Evolutionary conservation across 192 early-diverging fungal genomes (phyloP), one percentile per base, ranked within the genome.

Genomic region (Diversispora epigaea): DNA sequence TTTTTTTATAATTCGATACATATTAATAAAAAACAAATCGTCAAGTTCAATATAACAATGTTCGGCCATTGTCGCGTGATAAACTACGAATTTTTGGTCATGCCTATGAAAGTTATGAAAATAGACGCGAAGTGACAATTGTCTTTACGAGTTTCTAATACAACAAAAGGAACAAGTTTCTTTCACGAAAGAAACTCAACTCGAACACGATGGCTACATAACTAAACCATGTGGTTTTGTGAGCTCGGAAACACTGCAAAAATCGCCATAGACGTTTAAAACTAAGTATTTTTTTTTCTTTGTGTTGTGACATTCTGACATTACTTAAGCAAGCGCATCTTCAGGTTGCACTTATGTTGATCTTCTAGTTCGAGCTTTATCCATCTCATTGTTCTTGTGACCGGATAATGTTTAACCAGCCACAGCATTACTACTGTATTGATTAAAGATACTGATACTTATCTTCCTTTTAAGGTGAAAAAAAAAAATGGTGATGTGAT

Each of bases 61-160:
- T n/a, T n/a, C n/a, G n/a, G n/a, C n/a, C n/a, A n/a, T n/a, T n/a
- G n/a, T n/a, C n/a, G n/a, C n/a, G n/a, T n/a, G n/a, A n/a, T n/a
- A n/a, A n/a, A n/a, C n/a, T n/a, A n/a, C n/a, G n/a, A n/a, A n/a
- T n/a, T n/a, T n/a, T n/a, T n/a, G n/a, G n/a, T n/a, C n/a, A n/a
- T n/a, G n/a, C n/a, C n/a, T n/a, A n/a, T n/a, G n/a, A n/a, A n/a
- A n/a, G n/a, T n/a, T n/a, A n/a, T n/a, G n/a, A n/a, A n/a, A n/a
- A n/a, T n/a, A n/a, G n/a, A n/a, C n/a, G n/a, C n/a, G n/a, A n/a
- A n/a, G n/a, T n/a, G 45, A 72, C 39, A 72, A 72, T 44, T 72
- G 58, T 72, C 39, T 58, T 72, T 72, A 72, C 71, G 11, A 72
- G 44, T 72, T 60, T 3, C 54, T 72, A 49, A 72, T 60, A 60